Base-by-base conservation (phyloP, 768 basidiomycete species). In the Leucosporidium creatinivorum region DNA sequence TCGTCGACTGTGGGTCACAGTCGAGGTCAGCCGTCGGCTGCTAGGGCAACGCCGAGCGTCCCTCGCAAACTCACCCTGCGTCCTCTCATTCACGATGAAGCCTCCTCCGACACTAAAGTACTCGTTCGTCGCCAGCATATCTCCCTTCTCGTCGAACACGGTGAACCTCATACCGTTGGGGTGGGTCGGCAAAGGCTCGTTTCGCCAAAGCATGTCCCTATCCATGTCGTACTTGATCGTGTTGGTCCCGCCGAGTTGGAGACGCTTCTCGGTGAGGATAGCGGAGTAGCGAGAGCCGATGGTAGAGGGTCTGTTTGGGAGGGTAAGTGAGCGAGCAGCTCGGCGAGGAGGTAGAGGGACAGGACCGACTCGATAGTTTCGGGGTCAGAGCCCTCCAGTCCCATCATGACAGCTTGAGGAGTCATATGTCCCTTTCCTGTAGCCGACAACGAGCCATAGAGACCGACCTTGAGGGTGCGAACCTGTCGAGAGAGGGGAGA, bases 21-120 rank as follows among this genome's bases (percentile, higher is more conserved):
- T 1, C 33, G 21, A 58, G 3, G 48, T 33, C 31, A 52, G 66
- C 26, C 57, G 19, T 18, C 44, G 56, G 23, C 10, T 4, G 26
- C 10, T 33, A 4, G 33, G 25, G 30, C 21, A 33, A 18, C 18
- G 49, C 26, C 13, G 17, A 54, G 55, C 31, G n/a, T n/a, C 7
- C n/a, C 30, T 19, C 23, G 26, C 47, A 26, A 23, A 69, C 75
- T 66, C 72, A 87, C 89, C 86, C 82, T 93, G 88, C 2, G 92
- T 96, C 77, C 91, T 89, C 50, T 93, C 89, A 74, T 96, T 96
- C 30, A 96, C 91, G 4, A 94, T 92, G 76, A 94, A 96, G 3
- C 92, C 92, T 54, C 92, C 92, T 3, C 92, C 91, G 58, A 58
- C 58, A 26, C n/a, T 26, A 48, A 69, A 75, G 61, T 94, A 98